Conservation (phyloP, 2,329 filamentous ascomycete species). For the Botrytis fragariae region DNA sequence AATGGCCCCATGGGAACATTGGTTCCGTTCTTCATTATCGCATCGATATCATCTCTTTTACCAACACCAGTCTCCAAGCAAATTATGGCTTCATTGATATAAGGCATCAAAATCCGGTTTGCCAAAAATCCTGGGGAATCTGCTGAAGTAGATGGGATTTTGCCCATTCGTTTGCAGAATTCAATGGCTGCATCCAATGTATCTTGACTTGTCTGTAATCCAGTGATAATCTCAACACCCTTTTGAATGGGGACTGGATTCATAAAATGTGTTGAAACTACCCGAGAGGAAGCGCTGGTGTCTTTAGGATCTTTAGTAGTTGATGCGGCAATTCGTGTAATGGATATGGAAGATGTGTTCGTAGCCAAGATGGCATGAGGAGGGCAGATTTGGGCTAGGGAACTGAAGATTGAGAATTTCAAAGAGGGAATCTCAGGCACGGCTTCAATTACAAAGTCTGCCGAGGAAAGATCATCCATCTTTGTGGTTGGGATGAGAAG, state of each 20-base stretch:
- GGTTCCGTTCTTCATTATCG: conserved; percentile 98
- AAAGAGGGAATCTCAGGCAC: conserved; percentile 88
- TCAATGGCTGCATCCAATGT: conserved; percentile 80
- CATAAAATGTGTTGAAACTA: conserved; percentile 98
- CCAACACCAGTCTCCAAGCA: conserved; percentile 94
- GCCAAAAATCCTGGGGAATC: conserved; percentile 94
- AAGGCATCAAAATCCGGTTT: conserved; percentile 97
- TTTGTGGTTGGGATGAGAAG: conserved; percentile 68
- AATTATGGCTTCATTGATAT: conserved; percentile 97
- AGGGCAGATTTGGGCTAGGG: conserved; percentile 77
- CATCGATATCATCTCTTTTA: conserved; percentile 85
- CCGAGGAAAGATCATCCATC: conserved; percentile 73
- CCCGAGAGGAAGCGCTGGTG: conserved; percentile 76
- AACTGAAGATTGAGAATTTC: conserved; percentile 83
- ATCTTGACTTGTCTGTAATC: conserved; percentile 80
- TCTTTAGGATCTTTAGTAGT: conserved; percentile 77
- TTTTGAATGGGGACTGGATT: conserved; percentile 97
- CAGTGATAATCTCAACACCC: conserved; percentile 95
- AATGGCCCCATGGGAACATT: conserved; percentile 98
- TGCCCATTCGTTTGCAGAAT: conserved; percentile 90
- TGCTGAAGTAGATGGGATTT: conserved; percentile 81
- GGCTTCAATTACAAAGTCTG: conserved; percentile 97
- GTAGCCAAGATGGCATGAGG: conserved; percentile 88
- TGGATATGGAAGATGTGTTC: conserved; percentile 98
- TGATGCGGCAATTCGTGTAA: conserved; percentile 90